phyloP scores from a whole-genome alignment of 345 rosid species.

The Xanthoceras sorbifolium region DNA sequence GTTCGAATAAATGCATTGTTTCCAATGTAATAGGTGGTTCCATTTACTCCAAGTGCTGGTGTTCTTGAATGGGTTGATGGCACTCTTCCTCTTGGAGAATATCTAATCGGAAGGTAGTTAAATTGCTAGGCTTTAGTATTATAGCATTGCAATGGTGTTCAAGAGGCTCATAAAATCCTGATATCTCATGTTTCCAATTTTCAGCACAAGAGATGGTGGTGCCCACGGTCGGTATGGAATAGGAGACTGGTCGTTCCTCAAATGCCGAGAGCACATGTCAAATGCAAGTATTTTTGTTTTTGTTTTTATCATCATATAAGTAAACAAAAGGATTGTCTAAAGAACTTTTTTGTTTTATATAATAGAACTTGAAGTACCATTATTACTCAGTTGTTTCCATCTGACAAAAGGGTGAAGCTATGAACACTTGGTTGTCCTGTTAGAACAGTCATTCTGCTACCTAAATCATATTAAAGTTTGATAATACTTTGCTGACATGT shows the following conservation, averaged over 20 bases:
- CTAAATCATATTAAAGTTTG: neutral
- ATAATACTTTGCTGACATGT: neutral
- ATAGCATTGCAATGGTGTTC: slow-evolving; percentile 12
- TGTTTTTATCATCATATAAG: slow-evolving; percentile 9
- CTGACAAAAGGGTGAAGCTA: neutral
- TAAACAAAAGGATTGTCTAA: neutral
- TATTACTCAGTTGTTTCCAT: neutral
- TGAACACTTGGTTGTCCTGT: neutral
- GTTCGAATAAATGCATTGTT: slow-evolving; percentile 19
- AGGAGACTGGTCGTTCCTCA: slow-evolving; percentile 79
- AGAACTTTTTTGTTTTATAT: neutral
- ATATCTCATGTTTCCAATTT: slow-evolving; percentile 26
- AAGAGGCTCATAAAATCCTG: slow-evolving; percentile 14
- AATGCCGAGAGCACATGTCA: slow-evolving; percentile 79
- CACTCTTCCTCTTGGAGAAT: slow-evolving; percentile 92
- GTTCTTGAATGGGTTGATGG: slow-evolving; percentile 99
- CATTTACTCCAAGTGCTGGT: slow-evolving; percentile 98
- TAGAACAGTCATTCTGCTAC: too few species aligned
- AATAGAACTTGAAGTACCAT: neutral
- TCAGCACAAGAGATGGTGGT: slow-evolving; percentile 83
- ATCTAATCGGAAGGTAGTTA: slow-evolving; percentile 88
- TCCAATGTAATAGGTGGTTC: slow-evolving; percentile 67
- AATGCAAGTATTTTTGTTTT: slow-evolving; percentile 53
- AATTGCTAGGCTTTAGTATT: slow-evolving; percentile 4
- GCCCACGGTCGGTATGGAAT: slow-evolving; percentile 88